Conservation (phyloP, 2,329 filamentous ascomycete genomes). For the Cytospora schulzeri region DNA sequence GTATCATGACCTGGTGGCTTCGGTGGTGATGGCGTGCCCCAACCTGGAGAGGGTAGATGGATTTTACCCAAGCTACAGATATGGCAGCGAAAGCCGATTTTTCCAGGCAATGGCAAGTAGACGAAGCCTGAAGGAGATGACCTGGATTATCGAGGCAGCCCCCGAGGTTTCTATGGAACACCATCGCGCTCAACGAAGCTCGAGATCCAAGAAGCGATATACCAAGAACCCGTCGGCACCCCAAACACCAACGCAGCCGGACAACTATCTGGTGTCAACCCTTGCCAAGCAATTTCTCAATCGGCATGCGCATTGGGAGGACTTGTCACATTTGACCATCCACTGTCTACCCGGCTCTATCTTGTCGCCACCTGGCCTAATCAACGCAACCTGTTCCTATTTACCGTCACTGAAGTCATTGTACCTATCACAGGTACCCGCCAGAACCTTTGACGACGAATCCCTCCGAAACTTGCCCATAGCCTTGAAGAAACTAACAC, state of each 20-base stretch:
- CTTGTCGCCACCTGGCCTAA: conserved; percentile 53
- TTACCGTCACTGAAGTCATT: conserved; percentile 60
- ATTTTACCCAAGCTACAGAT: conserved; percentile 55
- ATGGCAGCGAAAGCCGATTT: conserved; percentile 54
- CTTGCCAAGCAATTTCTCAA: conserved; percentile 38
- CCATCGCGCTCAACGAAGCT: conserved; percentile 31
- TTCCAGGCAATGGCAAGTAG: conserved; percentile 63
- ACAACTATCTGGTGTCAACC: conserved; percentile 41
- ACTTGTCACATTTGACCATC: conserved; percentile 58
- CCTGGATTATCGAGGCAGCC: conserved; percentile 55
- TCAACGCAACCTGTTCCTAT: conserved; percentile 51
- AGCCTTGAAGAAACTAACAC: conserved; percentile 54
- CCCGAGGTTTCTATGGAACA: conserved; percentile 43
- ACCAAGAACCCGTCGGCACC: background rate
- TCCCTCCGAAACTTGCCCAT: conserved; percentile 56
- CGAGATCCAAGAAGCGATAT: conserved; percentile 2
- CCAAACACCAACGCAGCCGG: conserved; percentile 31
- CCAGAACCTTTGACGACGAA: conserved; percentile 58
- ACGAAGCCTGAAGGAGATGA: conserved; percentile 56
- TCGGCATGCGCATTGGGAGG: conserved; percentile 56
- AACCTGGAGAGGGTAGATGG: conserved; percentile 63
- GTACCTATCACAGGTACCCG: conserved; percentile 60
- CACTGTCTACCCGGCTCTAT: conserved; percentile 60
- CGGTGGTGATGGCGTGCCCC: conserved; percentile 65
- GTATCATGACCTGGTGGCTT: conserved; percentile 61